Evolutionary conservation across 2,329 filamentous ascomycete genomes (phyloP).

Genomic region (Penicillium sp.): DNA sequence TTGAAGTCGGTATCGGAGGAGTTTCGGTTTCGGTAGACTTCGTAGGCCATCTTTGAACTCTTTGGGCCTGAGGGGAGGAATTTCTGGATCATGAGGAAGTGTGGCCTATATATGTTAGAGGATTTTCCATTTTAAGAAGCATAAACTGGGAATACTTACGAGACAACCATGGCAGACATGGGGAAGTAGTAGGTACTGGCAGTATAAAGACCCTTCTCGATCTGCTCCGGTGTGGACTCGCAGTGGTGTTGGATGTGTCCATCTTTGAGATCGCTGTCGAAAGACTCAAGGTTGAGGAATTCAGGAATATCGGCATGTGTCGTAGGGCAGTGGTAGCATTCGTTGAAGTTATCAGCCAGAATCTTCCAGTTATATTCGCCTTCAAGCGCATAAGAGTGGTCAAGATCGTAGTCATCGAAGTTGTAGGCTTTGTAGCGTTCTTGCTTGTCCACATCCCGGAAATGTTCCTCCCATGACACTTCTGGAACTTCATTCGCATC

Average conservation of each 20-base stretch:
- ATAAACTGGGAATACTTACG: slow-evolving; percentile 20
- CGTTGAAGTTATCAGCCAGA: slow-evolving; percentile 41
- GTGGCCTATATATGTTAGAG: slow-evolving; percentile 45
- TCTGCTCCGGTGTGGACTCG: slow-evolving; percentile 50
- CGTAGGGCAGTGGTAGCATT: slow-evolving; percentile 61
- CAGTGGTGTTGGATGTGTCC: slow-evolving; percentile 53
- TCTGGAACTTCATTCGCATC: slow-evolving; percentile 23
- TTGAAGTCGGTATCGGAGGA: slow-evolving; percentile 59
- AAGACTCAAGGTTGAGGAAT: slow-evolving; percentile 57
- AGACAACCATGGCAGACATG: slow-evolving; percentile 31
- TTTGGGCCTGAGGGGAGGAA: slow-evolving; percentile 57
- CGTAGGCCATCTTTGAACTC: slow-evolving; percentile 58
- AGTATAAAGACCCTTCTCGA: slow-evolving; percentile 45
- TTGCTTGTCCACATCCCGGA: slow-evolving; percentile 21
- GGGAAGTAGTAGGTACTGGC: slow-evolving; percentile 37
- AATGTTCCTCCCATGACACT: slow-evolving; percentile 24
- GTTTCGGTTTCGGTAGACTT: slow-evolving; percentile 62
- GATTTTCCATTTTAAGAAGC: background rate
- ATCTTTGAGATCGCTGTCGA: slow-evolving; percentile 51
- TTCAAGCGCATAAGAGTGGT: slow-evolving; percentile 22
- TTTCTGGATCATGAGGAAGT: slow-evolving; percentile 64
- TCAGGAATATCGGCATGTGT: slow-evolving; percentile 58
- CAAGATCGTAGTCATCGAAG: slow-evolving; percentile 22
- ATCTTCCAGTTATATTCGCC: slow-evolving; percentile 28
- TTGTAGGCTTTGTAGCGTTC: slow-evolving; percentile 22